Base-by-base conservation (phyloP, 306 rosid species). In the Malus asiatica region DNA sequence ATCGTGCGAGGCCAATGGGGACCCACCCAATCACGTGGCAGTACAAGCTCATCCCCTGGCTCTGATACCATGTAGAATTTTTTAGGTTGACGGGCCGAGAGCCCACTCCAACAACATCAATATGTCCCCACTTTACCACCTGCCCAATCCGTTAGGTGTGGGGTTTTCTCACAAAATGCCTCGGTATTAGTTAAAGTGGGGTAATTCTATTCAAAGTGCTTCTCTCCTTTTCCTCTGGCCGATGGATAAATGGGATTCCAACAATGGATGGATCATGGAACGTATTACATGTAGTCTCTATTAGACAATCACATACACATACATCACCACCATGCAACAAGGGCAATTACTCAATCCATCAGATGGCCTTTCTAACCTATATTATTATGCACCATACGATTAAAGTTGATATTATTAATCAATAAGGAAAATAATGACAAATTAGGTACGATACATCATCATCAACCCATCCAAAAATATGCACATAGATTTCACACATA, bases 371-470 rank as follows among this genome's bases (percentile, higher is more conserved):
- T 53, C 14, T 23, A 6, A 32, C 33, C 40, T 19, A 12, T 48
- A 51, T n/a, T 48, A 63, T 59, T 46, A n/a, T 40, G 68, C 57
- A 63, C 14, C 64, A 16, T 44, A 48, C 44, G 27, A 32, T 57
- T 25, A 29, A 66, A 45, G 73, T 63, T 65, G 78, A 71, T 45
- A 58, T 22, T 22, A 61, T 51, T 75, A 23, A 70, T 65, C 58
- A 67, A 58, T 38, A 19, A 76, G 22, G 67, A 51, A 64, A 25
- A 62, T 55, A 58, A 66, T 58, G 78, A 58, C 70, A 59, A 58
- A 69, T 19, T 58, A 44, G 73, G 71, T 38, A 81, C 14, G 32
- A 19, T 15, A 11, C 63, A 69, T 51, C 20, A 16, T 15, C 55
- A 51, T 51, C 55, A 51, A 51, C 55, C 10, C 42, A 51, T 51